Percentiles rank a stretch among this genome's conserved stretches.
phyloP scores from a whole-genome alignment of 2,329 filamentous ascomycete genomes.

The Podosphaera aphanis region DNA sequence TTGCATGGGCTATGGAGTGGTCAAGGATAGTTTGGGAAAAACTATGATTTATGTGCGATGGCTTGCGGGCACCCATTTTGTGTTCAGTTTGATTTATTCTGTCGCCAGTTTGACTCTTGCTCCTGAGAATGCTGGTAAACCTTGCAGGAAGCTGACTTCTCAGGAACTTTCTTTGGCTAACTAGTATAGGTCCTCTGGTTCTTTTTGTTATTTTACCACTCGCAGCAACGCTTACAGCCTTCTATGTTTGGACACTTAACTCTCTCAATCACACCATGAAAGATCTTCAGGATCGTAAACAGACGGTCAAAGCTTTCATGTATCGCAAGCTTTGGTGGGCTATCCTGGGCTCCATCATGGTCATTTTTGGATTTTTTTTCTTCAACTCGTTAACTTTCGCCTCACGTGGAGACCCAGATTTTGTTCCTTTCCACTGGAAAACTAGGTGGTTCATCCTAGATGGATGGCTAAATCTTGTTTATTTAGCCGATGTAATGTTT shows the following conservation, averaged over 20 bases:
- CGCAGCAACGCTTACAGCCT: constrained; percentile 76
- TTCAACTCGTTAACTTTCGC: constrained; percentile 93
- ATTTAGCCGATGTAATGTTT: constrained; percentile 78
- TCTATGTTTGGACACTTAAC: constrained; percentile 97
- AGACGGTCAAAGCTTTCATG: constrained; percentile 82
- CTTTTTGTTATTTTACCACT: constrained; percentile 83
- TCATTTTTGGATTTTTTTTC: constrained; percentile 97
- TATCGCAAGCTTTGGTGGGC: constrained; percentile 98
- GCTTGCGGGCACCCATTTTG: constrained; percentile 76
- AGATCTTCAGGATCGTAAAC: constrained; percentile 82
- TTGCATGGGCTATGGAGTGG: constrained; percentile 97
- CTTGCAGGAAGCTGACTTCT: background rate
- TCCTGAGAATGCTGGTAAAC: constrained; percentile 54
- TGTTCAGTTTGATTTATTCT: constrained; percentile 85
- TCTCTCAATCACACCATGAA: constrained; percentile 88
- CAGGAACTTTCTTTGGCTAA: constrained; percentile 2
- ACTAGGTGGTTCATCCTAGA: constrained; percentile 92
- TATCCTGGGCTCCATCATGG: constrained; percentile 72
- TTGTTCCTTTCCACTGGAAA: constrained; percentile 93
- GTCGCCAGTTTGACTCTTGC: constrained; percentile 73
- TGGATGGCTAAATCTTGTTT: constrained; percentile 91
- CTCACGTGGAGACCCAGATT: constrained; percentile 61
- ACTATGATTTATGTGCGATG: constrained; percentile 88
- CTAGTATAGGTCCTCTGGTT: constrained; percentile 47
- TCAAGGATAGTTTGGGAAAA: constrained; percentile 74